These are phyloP conservation scores for Hemerocallis citrina DNA, from an alignment of 106 monocot species.

Conservation along the genomic window DNA sequence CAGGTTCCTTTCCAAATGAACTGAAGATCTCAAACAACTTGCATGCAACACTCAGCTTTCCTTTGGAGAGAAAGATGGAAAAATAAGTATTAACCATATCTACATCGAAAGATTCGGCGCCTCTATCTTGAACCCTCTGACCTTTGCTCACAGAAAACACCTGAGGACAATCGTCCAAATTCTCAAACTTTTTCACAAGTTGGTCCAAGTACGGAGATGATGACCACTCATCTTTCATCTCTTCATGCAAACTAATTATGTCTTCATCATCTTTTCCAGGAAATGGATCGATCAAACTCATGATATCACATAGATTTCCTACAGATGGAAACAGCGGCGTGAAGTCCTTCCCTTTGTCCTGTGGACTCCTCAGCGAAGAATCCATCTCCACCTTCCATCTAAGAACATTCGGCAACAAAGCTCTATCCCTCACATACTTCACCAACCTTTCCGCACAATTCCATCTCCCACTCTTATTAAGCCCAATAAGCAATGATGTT, in stretches of 20 bases:
- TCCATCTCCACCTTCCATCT: conserved; percentile 72
- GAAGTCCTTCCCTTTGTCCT: conserved; percentile 60
- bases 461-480: conserved; percentile 55
- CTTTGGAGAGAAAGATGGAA: conserved; percentile 69
- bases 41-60: conserved; percentile 73
- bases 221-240: conserved; percentile 70
- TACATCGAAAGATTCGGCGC: conserved; percentile 49
- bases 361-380: conserved; percentile 42
- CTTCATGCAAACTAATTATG: not conserved
- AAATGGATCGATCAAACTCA: conserved; percentile 23
- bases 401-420: conserved; percentile 41
- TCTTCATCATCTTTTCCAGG: not conserved
- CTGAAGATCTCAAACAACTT: conserved; percentile 84
- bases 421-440: conserved; percentile 54
- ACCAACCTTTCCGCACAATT: conserved; percentile 58
- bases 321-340: conserved; percentile 50
- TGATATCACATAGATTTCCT: conserved; percentile 41
- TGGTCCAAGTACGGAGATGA: conserved; percentile 67
- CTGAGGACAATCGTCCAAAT: conserved; percentile 10
- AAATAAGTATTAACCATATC: conserved; percentile 94
- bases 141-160: conserved; percentile 42
- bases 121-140: conserved; percentile 52
- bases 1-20: conserved; percentile 30
- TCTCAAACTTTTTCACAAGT: conserved; percentile 38
- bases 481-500: conserved; percentile 54